A percentile compares a stretch with the other conserved stretches of the same genome.
These are phyloP conservation scores for Aspergillus brasiliensis DNA, from an alignment of 2,329 filamentous ascomycete species.

Conservation along the genomic window DNA sequence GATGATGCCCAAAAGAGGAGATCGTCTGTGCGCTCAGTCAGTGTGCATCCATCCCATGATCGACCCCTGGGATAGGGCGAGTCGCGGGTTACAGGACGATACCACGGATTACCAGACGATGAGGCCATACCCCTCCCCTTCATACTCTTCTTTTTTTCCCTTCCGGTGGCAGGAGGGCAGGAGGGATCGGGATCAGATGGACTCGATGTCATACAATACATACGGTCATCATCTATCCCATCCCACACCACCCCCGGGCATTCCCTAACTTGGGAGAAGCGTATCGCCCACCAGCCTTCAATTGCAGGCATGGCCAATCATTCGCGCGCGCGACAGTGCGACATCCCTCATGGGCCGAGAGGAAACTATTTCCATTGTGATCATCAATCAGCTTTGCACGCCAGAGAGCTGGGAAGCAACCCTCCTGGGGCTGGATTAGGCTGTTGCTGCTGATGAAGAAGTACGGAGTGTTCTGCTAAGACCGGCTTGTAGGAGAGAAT, in stretches of 20 bases:
- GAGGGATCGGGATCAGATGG: slow-evolving; percentile 22
- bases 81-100: slow-evolving; percentile 17
- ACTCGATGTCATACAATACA: slow-evolving; percentile 21
- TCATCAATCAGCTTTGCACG: neutral
- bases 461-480: neutral
- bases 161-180: neutral
- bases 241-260: neutral
- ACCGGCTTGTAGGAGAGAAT: neutral
- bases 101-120: slow-evolving; percentile 15
- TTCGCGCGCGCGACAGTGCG: slow-evolving; percentile 14
- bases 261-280: slow-evolving; percentile 6
- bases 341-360: slow-evolving; percentile 10
- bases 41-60: slow-evolving; percentile 25
- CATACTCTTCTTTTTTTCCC: neutral
- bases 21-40: slow-evolving; percentile 21
- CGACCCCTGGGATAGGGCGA: slow-evolving; percentile 16
- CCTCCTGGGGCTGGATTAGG: neutral
- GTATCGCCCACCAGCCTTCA: slow-evolving; percentile 10
- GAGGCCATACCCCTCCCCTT: slow-evolving; percentile 5
- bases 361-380: slow-evolving; percentile 9
- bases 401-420: slow-evolving; percentile 1
- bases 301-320: slow-evolving; percentile 16
- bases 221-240: neutral
- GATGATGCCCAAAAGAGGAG: slow-evolving; percentile 18
- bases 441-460: neutral